These are phyloP conservation scores for Plantago ovata DNA, from an alignment of 257 asterid species.

Conservation along the genomic window DNA sequence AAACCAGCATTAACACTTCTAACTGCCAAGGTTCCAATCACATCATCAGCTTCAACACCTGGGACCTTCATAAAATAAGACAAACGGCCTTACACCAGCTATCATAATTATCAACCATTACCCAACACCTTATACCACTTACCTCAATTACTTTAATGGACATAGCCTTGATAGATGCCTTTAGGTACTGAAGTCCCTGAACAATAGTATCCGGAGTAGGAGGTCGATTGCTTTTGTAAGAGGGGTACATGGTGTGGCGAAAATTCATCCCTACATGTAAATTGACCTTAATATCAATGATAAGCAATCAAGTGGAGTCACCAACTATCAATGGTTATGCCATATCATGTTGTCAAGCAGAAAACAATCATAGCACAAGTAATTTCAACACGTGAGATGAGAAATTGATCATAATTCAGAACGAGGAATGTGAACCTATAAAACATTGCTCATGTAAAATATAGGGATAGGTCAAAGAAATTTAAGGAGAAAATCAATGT, in stretches of 20 bases:
- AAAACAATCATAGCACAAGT: no score
- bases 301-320: constrained; percentile 12
- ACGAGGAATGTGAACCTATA: no score
- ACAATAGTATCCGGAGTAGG: constrained; percentile 98
- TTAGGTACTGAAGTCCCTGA: constrained; percentile 95
- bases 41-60: constrained; percentile 99
- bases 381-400: no score
- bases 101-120: constrained; percentile 13
- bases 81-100: constrained; percentile 17
- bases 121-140: constrained; percentile 17
- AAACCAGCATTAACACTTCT: constrained; percentile 82
- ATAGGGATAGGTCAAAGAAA: no score
- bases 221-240: constrained; percentile 94
- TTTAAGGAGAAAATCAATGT: no score
- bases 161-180: constrained; percentile 95
- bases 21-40: constrained; percentile 88
- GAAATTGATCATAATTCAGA: no score
- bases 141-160: constrained; percentile 97
- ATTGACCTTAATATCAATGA: constrained; percentile 20
- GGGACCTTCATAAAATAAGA: constrained; percentile 69
- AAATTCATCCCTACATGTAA: constrained; percentile 75
- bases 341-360: neutral
- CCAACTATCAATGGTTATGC: neutral
- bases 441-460: no score
- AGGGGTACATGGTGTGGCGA: constrained; percentile 86